Base-by-base conservation (phyloP, 1,284 basidiomycete species). In the Naganishia cerealis region DNA sequence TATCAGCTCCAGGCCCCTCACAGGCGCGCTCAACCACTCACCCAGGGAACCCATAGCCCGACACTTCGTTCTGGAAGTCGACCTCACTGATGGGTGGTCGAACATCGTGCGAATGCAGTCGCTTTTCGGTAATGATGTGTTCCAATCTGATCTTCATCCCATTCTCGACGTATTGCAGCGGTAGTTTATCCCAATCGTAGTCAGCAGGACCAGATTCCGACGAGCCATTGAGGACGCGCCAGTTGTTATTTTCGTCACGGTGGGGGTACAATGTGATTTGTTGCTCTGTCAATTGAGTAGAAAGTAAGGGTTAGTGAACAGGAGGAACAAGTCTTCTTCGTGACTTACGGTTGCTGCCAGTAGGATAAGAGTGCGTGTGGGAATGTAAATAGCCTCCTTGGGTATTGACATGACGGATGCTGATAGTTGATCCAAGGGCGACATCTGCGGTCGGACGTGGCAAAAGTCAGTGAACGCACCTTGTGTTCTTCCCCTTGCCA, bases 61-160 rank as follows among this genome's bases (percentile, higher is more conserved):
- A 95, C 0, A 98, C 94, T 79, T 99, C 96, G 76, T 98, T 95
- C 83, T 99, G 96, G 84, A 97, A 99, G 74, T 99, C 96, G 65
- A 96, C 93, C 69, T 99, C 95, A 57, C 91, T 94, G n/a, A 99
- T 88, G 16, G 94, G 94, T 3, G 96, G 92, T 46, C 95, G 89
- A 72, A 90, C 82, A 73, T 97, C 94, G 81, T 99, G 96, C 57
- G 91, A 94, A 82, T 99, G 96, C 5, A 99, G 85, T 65, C 89
- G 86, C 80, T 93, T 95, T 73, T 90, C 85, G 0, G 94, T 95
- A 29, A 83, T 67, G 55, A 88, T 82, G 81, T 99, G 96, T 56
- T 89, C 85, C 40, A 99, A 83, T 73, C 92, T 91, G 81, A 99
- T 85, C 74, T 88, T 88, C 72, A 85, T 85, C 13, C 87, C 87